Evolutionary conservation across 2,329 filamentous ascomycete species (phyloP), one percentile per base, ranked within the genome.

Genomic region (Elsinoe batatas): DNA sequence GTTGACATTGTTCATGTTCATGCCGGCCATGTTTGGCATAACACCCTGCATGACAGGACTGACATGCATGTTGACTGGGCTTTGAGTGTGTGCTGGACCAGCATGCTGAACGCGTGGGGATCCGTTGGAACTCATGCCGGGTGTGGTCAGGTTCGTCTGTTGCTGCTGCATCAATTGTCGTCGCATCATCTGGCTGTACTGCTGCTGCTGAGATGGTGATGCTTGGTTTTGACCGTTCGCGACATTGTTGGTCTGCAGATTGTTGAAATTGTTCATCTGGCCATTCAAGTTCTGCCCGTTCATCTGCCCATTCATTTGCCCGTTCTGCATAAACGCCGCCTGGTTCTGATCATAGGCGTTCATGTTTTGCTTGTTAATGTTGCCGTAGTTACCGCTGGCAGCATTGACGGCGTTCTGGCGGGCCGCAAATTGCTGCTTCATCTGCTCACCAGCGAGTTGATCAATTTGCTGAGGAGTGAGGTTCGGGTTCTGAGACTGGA

Each of bases 401-500:
- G 69, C 69, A 54, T 63, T 71, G 57, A 69, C 67, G 35, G 67
- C 61, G 22, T 65, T 65, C 43, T 64, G 68, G 54, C 60, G 65
- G 15, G 61, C 61, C 2, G 64, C 61, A 46, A 63, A 59, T 32
- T 50, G 51, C 32, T 72, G 65, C 61, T 62, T 67, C 62, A 80
- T 67, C 47, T 75, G 72, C 36, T 80, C 74, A 1, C 73, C 77
- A 3, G 79, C 77, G 59, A 79, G 64, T 38, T 74, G 72, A 56
- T 71, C 75, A 8, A 82, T 70, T 64, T 82, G 77, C 22, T 82
- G 79, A 3, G 74, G 71, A 1, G 76, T 69, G 59, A 79, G 68
- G 55, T 74, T 72, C 1, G 79, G 79, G 59, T 79, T 73, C 60
- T 67, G 74, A 54, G 69, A 69, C 59, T 77, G 74, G 13, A 81